Evolutionary conservation across 805 yeast species (phyloP), one percentile per base, ranked within the genome.

Genomic region (Starmerella potacharoeniae): DNA sequence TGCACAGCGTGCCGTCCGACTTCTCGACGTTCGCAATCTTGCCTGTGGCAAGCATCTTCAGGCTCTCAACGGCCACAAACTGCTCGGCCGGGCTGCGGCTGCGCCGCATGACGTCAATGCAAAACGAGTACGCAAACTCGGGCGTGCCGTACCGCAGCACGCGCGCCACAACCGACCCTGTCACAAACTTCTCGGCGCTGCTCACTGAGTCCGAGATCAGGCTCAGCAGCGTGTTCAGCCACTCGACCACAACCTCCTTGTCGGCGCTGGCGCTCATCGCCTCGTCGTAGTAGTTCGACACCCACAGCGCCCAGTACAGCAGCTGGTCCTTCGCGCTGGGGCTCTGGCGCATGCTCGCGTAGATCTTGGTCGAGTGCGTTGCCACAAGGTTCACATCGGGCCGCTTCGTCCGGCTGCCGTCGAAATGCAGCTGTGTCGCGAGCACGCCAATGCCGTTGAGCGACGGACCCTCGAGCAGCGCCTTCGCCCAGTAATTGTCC

Each of bases 161-260:
- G 60, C 81, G 81, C 1, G 85, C 80, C 37, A 87, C 68, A 44
- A 86, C 70, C 0, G 90, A 82, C 62, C 81, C 78, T 10, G 76
- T 71, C 34, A 79, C 71, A 60, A 58, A 55, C 48, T 55, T 56
- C 54, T 62, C 63, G 3, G 51, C 53, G 14, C 48, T 41, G 44
- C 71, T 67, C 1, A 69, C 62, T 36, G 70, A 64, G 5, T 66
- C 62, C 5, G 73, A 66, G 36, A 69, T 65, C 34, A 69, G 63
- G 33, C 14, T 10, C 48, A 78, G 66, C 36, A 77, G 60, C 39
- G 71, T 63, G 62, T 76, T 78, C 16, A 80, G 65, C 56, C 71
- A 77, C 8, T 71, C 61, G 35, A 60, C 64, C 33, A 75, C 60
- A 5, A 62, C 60, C 17, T 72, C 65, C 43, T 65, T 63, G 31